A percentile compares a stretch with the other conserved stretches of the same genome.
Conservation (phyloP, 73 alveolate species). For the Paramecium sonneborni region DNA sequence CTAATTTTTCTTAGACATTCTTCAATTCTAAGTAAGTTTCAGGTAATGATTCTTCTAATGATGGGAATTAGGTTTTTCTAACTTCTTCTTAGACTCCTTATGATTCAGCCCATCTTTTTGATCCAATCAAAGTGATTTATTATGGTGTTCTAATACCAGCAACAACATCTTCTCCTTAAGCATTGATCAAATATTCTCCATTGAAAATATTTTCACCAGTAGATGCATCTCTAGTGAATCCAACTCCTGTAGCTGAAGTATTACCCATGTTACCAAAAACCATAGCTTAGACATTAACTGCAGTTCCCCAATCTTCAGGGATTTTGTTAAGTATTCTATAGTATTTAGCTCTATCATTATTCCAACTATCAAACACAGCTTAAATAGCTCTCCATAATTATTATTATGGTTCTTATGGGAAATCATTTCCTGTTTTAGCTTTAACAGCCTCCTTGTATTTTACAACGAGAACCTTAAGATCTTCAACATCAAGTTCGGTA, state of each 20-base stretch:
- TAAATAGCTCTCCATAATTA: constrained; percentile 75
- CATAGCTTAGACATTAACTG: constrained; percentile 78
- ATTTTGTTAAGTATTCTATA: constrained; percentile 77
- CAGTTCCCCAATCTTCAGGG: constrained; percentile 84
- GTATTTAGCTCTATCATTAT: constrained; percentile 72
- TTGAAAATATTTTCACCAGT: constrained; percentile 80
- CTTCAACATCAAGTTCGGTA: constrained; percentile 72
- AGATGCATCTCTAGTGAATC: constrained; percentile 84
- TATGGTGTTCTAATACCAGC: constrained; percentile 87
- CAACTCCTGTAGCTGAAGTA: constrained; percentile 85
- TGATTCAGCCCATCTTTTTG: constrained; percentile 52
- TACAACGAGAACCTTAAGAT: constrained; percentile 66
- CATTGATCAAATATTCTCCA: constrained; percentile 81
- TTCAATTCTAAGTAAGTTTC: constrained; percentile 71
- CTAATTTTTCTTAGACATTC: constrained; percentile 76
- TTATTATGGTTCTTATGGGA: constrained; percentile 72
- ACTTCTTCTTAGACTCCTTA: constrained; percentile 59
- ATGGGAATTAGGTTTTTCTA: constrained; percentile 68
- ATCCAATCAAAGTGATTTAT: constrained; percentile 68
- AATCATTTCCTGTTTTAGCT: constrained; percentile 28
- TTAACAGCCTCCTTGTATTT: constrained; percentile 11
- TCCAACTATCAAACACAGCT: constrained; percentile 79
- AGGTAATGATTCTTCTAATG: constrained; percentile 80
- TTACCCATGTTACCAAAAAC: constrained; percentile 81
- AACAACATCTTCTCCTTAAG: constrained; percentile 88